Conservation (phyloP, 108 stramenopile genomes). For the Parmales sp. region DNA sequence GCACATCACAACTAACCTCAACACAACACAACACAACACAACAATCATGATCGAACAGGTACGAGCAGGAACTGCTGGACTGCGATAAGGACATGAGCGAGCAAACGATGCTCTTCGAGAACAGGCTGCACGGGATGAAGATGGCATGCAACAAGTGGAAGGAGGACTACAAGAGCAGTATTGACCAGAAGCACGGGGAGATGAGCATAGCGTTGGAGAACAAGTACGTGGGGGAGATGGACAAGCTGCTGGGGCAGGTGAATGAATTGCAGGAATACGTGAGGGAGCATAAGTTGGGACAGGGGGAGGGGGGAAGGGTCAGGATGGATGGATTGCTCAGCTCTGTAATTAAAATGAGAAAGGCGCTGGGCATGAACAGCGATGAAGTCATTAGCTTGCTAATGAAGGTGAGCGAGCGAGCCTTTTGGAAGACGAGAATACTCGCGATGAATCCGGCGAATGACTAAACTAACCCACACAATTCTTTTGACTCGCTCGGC, state of each 20-base stretch:
- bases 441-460: too few relatives aligned
- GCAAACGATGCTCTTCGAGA: slow-evolving; percentile 1
- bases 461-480: too few relatives aligned
- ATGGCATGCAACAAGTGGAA: neutral
- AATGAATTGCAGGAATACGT: neutral
- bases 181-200: neutral
- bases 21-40: too few relatives aligned
- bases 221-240: neutral
- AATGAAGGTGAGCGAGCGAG: too few relatives aligned
- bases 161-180: neutral
- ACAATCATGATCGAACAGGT: too few relatives aligned
- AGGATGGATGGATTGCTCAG: neutral
- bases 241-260: neutral
- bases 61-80: slow-evolving; percentile 4
- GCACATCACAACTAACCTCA: too few relatives aligned
- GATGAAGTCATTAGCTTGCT: neutral
- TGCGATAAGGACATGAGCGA: neutral
- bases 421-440: too few relatives aligned
- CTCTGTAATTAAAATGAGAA: neutral
- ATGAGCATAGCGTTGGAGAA: neutral
- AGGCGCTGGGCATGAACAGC: neutral
- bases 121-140: slow-evolving; percentile 5
- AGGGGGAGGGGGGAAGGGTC: neutral
- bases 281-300: neutral
- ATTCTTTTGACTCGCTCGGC: too few relatives aligned